Evolutionary conservation across 495 filamentous ascomycete genomes (phyloP), one percentile per base, ranked within the genome.

Genomic region (Xylaria bambusicola): DNA sequence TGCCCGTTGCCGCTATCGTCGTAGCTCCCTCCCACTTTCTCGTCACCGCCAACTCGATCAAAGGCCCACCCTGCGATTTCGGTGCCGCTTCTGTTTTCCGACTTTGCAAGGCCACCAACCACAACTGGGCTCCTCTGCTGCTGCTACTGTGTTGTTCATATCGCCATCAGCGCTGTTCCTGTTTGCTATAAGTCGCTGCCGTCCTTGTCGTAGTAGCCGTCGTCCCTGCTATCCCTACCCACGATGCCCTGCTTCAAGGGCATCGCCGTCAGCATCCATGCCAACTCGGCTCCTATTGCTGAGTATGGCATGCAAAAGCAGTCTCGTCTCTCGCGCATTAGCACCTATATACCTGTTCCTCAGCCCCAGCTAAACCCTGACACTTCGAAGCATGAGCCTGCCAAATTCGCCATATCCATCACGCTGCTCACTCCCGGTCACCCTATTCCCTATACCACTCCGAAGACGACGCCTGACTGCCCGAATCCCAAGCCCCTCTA

Each of bases 241-340:
- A 73, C 66, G 68, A 96, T 96, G 93, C 93, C 93, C 78, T 97
- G 93, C 85, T 97, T 96, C 81, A 94, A 95, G 77, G 93, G 93
- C 73, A 90, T 97, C 68, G 92, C 93, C 48, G 92, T 97, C 71
- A 95, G 91, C 80, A 94, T 97, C 68, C 93, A 97, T 73, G 90
- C 92, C 33, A 90, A 91, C 58, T 87, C 90, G 66, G 89, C 90
- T 61, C 90, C 94, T 26, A 82, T 98, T 60, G 81, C 90, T 48
- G 94, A 99, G 73, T 89, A 96, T 75, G 93, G 93, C 64, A 88
- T 97, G 48, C 92, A 97, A 77, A 95, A 91, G 68, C 92, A 97
- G 71, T 90, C 91, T 36, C 88, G 90, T 65, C 82, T 89, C 49
- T 91, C 90, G 55, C 89, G 95, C 60, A 97, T 99, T 77, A 95